Base-by-base conservation (phyloP, 148 eudicot genomes). In the Rheum nobile region DNA sequence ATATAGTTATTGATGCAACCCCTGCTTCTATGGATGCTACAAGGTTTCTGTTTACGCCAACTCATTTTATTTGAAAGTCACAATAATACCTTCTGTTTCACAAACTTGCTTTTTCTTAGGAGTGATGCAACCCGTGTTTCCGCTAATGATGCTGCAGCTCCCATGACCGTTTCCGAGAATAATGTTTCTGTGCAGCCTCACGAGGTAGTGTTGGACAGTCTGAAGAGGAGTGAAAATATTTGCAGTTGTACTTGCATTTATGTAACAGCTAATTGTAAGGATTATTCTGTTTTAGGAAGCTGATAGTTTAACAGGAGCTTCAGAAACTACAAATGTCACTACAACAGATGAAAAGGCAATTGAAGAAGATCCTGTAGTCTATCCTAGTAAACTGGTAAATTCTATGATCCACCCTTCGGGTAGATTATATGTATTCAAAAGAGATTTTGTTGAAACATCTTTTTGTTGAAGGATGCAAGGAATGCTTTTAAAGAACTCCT, bases 401-500 rank as follows among this genome's bases (percentile, higher is more conserved):
- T 50, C 57, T 37, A 54, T 75, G 55, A 76, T 38, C 38, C 29
- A 38, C 24, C 41, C 43, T 44, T 34, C 74, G 46, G 43, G 24
- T 29, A 52, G 24, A 34, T 19, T 11, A 48, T 31, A 38, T 6
- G 35, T 70, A 48, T 75, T 74, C 72, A 31, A 26, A 26, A 39
- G 61, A 29, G 44, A 22, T 12, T 61, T 46, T 47, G 67, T 47
- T 28, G 38, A 34, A 46, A 29, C 13, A n/a, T 39, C 2, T 47
- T 77, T 54, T 76, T 21, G 57, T 70, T 75, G 76, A 81, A 96
- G 99, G 97, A 92, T 80, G 99, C 96, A 69, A 96, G 88, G 83
- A 87, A 85, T 73, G 96, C 92, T 43, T 96, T 92, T 67, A 90
- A 85, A 84, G 81, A 87, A 37, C 96, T 96, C 78, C 55, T 96